Evolutionary conservation across 2,329 filamentous ascomycete genomes (phyloP).

Genomic region (Hypoxylon sp.): DNA sequence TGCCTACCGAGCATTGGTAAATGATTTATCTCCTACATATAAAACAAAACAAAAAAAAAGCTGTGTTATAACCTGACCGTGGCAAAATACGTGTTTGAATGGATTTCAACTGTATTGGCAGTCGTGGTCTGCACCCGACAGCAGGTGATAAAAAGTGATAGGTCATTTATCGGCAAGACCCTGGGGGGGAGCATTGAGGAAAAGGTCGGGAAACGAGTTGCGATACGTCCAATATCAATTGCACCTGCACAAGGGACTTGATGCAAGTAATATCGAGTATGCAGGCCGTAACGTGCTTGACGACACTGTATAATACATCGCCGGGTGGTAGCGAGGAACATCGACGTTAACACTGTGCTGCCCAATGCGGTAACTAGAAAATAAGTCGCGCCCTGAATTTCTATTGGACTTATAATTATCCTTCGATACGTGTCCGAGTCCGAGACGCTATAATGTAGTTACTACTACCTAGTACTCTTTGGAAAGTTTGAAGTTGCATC

Average conservation of each 20-base stretch:
- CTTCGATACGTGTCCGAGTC: constrained; percentile 5
- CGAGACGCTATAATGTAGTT: background rate
- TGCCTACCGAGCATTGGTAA: constrained; percentile 21
- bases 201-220: constrained; percentile 31
- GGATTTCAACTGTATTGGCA: constrained; percentile 20
- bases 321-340: background rate
- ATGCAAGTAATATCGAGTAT: constrained; percentile 43
- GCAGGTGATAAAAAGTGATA: constrained; percentile 38
- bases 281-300: constrained; percentile 17
- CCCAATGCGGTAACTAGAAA: constrained; percentile 18
- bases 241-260: constrained; percentile 31
- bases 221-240: constrained; percentile 29
- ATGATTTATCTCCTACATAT: constrained; percentile 12
- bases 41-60: constrained; percentile 9
- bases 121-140: constrained; percentile 26
- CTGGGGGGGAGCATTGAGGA: constrained; percentile 23
- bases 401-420: constrained; percentile 26
- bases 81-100: constrained; percentile 22
- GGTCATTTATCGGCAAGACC: constrained; percentile 38
- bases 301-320: constrained; percentile 20
- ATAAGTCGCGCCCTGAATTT: constrained; percentile 17
- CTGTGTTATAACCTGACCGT: constrained; percentile 11
- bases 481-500: constrained; percentile 2
- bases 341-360: constrained; percentile 24
- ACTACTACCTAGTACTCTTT: background rate